Conservation (phyloP, 2,329 filamentous ascomycete genomes). For the Cercospora nicotianae region DNA sequence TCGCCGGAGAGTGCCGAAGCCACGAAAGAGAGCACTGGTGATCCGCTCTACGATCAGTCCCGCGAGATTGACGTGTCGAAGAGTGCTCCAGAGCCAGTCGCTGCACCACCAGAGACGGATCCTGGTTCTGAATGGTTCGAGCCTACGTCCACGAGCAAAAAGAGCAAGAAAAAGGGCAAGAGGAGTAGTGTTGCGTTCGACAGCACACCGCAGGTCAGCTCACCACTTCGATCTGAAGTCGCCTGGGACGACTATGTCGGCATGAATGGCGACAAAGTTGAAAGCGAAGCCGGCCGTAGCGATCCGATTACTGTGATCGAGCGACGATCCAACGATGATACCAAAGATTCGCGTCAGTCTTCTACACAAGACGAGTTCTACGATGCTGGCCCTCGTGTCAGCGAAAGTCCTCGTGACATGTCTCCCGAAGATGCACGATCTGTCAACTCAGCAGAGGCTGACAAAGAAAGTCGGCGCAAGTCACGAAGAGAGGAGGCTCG, state of each 20-base stretch:
- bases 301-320: conserved; percentile 22
- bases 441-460: conserved; percentile 37
- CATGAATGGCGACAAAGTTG: conserved; percentile 16
- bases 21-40: conserved; percentile 8
- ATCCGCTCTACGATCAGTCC: conserved; percentile 27
- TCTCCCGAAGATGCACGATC: conserved; percentile 32
- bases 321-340: conserved; percentile 6
- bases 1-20: conserved; percentile 29
- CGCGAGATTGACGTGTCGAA: conserved; percentile 19
- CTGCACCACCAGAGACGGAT: conserved; percentile 29
- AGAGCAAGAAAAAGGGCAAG: conserved; percentile 50
- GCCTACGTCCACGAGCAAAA: conserved; percentile 22
- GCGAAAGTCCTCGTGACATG: conserved; percentile 24
- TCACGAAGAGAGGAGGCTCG: conserved; percentile 33
- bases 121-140: conserved; percentile 24
- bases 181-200: conserved; percentile 41
- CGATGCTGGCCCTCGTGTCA: conserved; percentile 15
- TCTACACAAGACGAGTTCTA: conserved; percentile 15
- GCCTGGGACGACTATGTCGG: conserved; percentile 48
- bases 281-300: conserved; percentile 20
- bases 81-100: conserved; percentile 13
- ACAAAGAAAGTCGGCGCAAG: conserved; percentile 36
- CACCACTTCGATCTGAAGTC: conserved; percentile 48
- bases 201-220: conserved; percentile 44
- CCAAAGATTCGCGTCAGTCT: conserved; percentile 12